Evolutionary conservation across 352 stramenopile genomes (phyloP).

Genomic region (Globisporangium mamillatum): DNA sequence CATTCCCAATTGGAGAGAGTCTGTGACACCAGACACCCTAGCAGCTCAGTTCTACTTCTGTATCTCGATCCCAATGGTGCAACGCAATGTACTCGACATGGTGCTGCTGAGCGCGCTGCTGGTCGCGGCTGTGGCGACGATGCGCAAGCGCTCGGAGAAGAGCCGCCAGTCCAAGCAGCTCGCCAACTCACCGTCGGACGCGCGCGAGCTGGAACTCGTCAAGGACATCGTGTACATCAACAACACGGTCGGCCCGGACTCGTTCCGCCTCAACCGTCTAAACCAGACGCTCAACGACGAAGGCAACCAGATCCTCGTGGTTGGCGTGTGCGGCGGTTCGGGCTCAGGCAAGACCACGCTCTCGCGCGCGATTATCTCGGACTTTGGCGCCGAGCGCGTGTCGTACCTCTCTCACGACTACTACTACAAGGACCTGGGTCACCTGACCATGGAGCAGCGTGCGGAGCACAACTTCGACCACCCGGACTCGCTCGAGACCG

Average conservation of each 20-base stretch:
- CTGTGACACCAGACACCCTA: background rate
- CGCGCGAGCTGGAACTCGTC: constrained; percentile 73
- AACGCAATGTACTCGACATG: constrained; percentile 38
- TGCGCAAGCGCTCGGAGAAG: constrained; percentile 44
- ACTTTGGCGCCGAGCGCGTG: constrained; percentile 88
- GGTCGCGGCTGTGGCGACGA: constrained; percentile 41
- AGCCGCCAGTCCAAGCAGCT: constrained; percentile 39
- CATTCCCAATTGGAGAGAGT: background rate
- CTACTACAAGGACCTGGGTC: constrained; percentile 95
- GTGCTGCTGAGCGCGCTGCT: constrained; percentile 45
- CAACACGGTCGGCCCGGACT: constrained; percentile 46
- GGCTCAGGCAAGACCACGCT: constrained; percentile 92
- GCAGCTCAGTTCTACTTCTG: background rate
- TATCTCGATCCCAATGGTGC: constrained; percentile 29
- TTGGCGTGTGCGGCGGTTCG: constrained; percentile 91
- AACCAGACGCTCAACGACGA: constrained; percentile 43
- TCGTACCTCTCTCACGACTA: constrained; percentile 95
- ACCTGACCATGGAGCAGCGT: constrained; percentile 87
- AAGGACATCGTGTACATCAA: constrained; percentile 87
- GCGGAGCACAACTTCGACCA: constrained; percentile 96
- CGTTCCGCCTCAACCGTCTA: constrained; percentile 43
- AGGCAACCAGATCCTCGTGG: constrained; percentile 78
- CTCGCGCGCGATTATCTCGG: constrained; percentile 84
- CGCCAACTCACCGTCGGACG: constrained; percentile 40
- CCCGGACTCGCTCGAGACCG: constrained; percentile 95